Conservation (phyloP, 78 protist species). For the Polysphondylium violaceum region DNA sequence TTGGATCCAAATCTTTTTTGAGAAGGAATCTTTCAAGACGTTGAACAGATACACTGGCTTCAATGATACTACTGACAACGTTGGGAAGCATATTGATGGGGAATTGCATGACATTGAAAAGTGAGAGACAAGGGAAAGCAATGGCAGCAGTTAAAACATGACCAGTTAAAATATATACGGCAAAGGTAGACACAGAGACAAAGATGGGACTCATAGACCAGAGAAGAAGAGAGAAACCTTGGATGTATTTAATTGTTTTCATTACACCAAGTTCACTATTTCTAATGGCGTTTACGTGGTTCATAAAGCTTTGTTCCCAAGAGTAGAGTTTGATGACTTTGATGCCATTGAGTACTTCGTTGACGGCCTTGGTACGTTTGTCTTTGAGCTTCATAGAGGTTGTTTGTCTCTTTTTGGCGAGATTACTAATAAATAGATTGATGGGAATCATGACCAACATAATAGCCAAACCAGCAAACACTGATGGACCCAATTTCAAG, state of each 20-base stretch:
- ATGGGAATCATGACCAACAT: constrained; percentile 80
- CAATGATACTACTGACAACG: constrained; percentile 74
- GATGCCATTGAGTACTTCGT: constrained; percentile 87
- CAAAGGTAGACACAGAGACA: constrained; percentile 84
- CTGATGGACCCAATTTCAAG: constrained; percentile 37
- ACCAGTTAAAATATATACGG: constrained; percentile 69
- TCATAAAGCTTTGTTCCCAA: constrained; percentile 86
- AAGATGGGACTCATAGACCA: constrained; percentile 86
- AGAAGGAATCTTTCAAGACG: constrained; percentile 85
- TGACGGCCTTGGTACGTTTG: constrained; percentile 63
- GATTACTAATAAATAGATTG: constrained; percentile 40
- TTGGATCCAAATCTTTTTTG: constrained; percentile 68
- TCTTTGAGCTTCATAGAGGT: constrained; percentile 80
- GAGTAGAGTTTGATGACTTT: constrained; percentile 88
- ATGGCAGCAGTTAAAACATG: constrained; percentile 79
- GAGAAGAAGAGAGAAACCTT: constrained; percentile 51
- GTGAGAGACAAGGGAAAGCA: constrained; percentile 91
- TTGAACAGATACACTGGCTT: constrained; percentile 84
- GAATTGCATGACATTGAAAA: constrained; percentile 91
- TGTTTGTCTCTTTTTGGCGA: constrained; percentile 28
- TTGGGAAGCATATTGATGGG: constrained; percentile 92
- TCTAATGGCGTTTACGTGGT: constrained; percentile 52
- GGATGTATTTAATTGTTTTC: constrained; percentile 14
- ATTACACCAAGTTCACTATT: constrained; percentile 30
- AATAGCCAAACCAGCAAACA: constrained; percentile 80